Base-by-base conservation (phyloP, 164 flowering plant species). In the Aristolochia contorta region DNA sequence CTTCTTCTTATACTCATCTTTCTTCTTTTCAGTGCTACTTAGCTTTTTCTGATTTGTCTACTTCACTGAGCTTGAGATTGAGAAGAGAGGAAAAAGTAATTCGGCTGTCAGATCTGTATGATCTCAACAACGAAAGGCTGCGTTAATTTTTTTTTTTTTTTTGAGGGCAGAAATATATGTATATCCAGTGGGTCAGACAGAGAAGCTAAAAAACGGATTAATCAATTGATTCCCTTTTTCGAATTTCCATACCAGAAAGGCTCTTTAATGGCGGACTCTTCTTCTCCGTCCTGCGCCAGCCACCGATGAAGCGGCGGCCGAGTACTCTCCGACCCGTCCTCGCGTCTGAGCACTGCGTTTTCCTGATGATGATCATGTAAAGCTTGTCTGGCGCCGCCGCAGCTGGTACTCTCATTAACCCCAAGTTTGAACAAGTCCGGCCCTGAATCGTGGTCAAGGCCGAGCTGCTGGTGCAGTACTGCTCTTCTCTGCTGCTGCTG, bases 251-350 rank as follows among this genome's bases (percentile, higher is more conserved):
- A 77, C 80, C 80, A 74, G 54, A 77, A 61, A 51, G 66, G 65
- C 69, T 71, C 72, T 59, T 65, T 66, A 57, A 71, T 62, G 56
- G 76, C 19, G 48, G 71, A 49, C 47, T 69, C 70, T 61, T 69
- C 68, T 57, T 72, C 46, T 21, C 61, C 37, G 65, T 53, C 56
- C 25, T 71, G 70, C n/a, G n/a, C n/a, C n/a, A n/a, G n/a, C 57
- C 60, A 59, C 18, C 65, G 69, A 18, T 54, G 64, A 58, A 62
- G 54, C 24, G 54, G 16, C 14, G 54, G 16, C 14, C 47, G 57
- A 58, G 30, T 20, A 50, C 30, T 27, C 30, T 59, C 69, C 30
- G 65, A 60, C 7, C 48, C 49, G 16, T n/a, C 67, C 14, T 33
- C 63, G 21, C 60, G 45, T 21, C 41, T 19, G 22, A 65, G 51